Percentiles rank a stretch among this genome's conserved stretches.
Conservation (phyloP, 2,329 filamentous ascomycete genomes). For the Venturia asperata region DNA sequence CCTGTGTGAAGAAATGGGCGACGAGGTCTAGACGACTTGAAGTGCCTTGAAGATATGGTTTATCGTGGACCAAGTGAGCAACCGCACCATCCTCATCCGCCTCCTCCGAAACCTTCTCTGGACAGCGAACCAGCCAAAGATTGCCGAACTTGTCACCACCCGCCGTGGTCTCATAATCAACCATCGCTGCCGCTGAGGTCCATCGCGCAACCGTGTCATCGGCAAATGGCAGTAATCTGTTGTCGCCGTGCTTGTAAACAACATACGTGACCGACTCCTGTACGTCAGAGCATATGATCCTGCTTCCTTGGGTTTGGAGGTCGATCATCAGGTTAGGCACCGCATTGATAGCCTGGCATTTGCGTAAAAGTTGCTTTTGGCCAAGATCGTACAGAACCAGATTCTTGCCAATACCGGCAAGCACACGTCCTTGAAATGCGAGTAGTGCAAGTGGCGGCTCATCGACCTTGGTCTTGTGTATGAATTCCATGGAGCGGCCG, state of each 20-base stretch:
- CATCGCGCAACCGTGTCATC: slow-evolving; percentile 86
- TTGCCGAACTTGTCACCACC: slow-evolving; percentile 98
- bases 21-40: slow-evolving; percentile 78
- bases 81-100: slow-evolving; percentile 89
- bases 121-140: slow-evolving; percentile 83
- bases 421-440: slow-evolving; percentile 83
- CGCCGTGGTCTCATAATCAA: slow-evolving; percentile 93
- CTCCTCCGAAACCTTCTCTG: slow-evolving; percentile 76
- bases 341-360: slow-evolving; percentile 69
- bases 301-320: slow-evolving; percentile 80
- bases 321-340: slow-evolving; percentile 78
- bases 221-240: slow-evolving; percentile 84
- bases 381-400: slow-evolving; percentile 88
- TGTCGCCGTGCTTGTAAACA: slow-evolving; percentile 87
- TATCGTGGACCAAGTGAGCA: slow-evolving; percentile 82
- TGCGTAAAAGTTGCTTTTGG: slow-evolving; percentile 84
- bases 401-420: slow-evolving; percentile 77
- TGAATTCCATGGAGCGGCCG: slow-evolving; percentile 83
- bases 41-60: slow-evolving; percentile 82
- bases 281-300: slow-evolving; percentile 87
- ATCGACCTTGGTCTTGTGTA: slow-evolving; percentile 92
- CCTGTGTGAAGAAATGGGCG: slow-evolving; percentile 83
- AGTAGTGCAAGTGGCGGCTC: slow-evolving; percentile 83
- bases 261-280: slow-evolving; percentile 87
- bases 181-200: slow-evolving; percentile 86